These are phyloP conservation scores for Beta lomatogona DNA, from an alignment of 179 eudicot species.

Conservation along the genomic window DNA sequence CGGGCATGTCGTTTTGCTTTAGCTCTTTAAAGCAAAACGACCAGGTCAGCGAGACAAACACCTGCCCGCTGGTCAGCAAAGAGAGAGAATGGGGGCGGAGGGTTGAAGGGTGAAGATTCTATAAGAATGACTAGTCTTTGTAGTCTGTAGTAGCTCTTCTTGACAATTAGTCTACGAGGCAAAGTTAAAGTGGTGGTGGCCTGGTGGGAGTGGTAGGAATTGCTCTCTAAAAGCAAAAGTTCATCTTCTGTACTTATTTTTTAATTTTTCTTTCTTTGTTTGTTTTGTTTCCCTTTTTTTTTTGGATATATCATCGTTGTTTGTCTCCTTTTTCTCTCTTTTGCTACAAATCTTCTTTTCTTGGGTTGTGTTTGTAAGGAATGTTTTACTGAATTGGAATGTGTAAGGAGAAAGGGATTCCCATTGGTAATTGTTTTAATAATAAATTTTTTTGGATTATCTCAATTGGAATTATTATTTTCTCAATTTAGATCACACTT, in stretches of 20 bases:
- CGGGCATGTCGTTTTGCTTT: constrained; percentile 24
- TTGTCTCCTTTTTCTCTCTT: constrained; percentile 20
- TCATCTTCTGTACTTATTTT: neutral
- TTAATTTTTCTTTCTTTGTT: neutral
- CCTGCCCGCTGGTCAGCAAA: constrained; percentile 26
- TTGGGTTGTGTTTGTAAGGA: constrained; percentile 35
- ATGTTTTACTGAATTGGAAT: constrained; percentile 33
- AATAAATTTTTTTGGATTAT: neutral
- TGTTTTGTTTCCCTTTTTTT: neutral
- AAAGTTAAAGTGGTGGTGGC: constrained; percentile 18
- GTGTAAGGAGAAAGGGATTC: constrained; percentile 29
- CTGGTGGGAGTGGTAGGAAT: constrained; percentile 4
- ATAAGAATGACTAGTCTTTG: neutral
- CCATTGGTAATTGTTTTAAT: neutral
- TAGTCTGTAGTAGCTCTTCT: neutral
- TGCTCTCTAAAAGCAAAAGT: constrained; percentile 23
- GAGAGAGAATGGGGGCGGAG: no score
- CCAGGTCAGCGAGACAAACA: constrained; percentile 1
- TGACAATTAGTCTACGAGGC: constrained; percentile 16
- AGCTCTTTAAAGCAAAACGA: constrained; percentile 22
- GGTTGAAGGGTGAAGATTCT: neutral
- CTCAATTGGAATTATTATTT: neutral
- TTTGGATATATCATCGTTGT: neutral
- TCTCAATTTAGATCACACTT: neutral
- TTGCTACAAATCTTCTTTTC: constrained; percentile 23